Conservation (phyloP, 2,329 filamentous ascomycete species). For the Fusarium mangiferae region DNA sequence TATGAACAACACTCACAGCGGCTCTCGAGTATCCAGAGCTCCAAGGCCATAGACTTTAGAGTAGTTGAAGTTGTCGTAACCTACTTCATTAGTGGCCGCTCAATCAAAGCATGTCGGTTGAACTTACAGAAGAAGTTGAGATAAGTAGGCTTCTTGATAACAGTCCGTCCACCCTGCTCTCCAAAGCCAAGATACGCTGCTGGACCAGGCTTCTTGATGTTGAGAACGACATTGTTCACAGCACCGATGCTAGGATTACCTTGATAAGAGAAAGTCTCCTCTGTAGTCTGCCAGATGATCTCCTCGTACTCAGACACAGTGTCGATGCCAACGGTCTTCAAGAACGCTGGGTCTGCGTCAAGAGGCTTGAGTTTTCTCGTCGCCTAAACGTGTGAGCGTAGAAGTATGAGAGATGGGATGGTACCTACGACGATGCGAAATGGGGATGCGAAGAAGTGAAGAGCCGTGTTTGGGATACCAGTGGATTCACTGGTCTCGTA, state of each 20-base stretch:
- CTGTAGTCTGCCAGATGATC: conserved; percentile 2
- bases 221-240: conserved; percentile 1
- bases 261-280: background rate
- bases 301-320: background rate
- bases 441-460: background rate
- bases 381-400: background rate
- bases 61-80: conserved; percentile 1
- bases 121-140: background rate
- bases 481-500: background rate
- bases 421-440: background rate
- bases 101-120: fast-evolving
- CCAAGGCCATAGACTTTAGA: background rate
- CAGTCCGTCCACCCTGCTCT: background rate
- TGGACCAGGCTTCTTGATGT: background rate
- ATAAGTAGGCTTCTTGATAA: background rate
- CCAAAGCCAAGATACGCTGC: background rate
- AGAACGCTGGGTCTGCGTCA: background rate
- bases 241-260: background rate
- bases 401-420: fast-evolving
- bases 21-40: background rate
- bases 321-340: background rate
- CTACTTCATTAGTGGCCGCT: fast-evolving
- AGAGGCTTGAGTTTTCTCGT: background rate
- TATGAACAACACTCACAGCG: background rate
- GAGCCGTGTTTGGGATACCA: background rate